Conservation (phyloP, 1,139 yeast genomes). For the Kazachstania sp. region DNA sequence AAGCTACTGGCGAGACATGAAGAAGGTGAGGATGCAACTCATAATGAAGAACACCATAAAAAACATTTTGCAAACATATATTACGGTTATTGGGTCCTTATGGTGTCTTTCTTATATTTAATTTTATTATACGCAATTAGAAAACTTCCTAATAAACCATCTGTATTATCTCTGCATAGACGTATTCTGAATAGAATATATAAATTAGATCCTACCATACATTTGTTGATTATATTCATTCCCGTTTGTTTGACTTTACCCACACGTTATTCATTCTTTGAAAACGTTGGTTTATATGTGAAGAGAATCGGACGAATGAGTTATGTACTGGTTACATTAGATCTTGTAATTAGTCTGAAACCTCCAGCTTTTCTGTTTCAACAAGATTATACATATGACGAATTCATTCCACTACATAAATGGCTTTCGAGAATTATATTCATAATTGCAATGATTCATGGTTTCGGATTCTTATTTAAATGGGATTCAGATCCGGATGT, state of each 20-base stretch:
- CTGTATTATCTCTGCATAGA: neutral
- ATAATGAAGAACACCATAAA: constrained; percentile 16
- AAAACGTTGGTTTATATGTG: constrained; percentile 19
- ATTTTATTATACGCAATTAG: constrained; percentile 12
- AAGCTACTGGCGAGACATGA: neutral
- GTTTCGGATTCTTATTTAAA: constrained; percentile 49
- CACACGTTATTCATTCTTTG: constrained; percentile 13
- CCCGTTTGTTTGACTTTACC: constrained; percentile 17
- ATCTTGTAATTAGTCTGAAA: constrained; percentile 59
- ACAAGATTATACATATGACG: constrained; percentile 44
- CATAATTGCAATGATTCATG: constrained; percentile 54
- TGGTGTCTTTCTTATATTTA: constrained; percentile 16
- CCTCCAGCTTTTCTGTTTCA: constrained; percentile 52
- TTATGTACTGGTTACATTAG: constrained; percentile 66
- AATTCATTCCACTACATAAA: constrained; percentile 72
- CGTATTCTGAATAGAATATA: constrained; percentile 8
- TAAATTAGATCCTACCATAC: constrained; percentile 14
- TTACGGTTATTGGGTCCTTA: constrained; percentile 25
- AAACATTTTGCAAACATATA: constrained; percentile 29
- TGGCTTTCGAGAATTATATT: constrained; percentile 77
- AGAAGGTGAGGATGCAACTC: neutral
- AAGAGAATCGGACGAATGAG: constrained; percentile 73
- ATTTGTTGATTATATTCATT: constrained; percentile 14
- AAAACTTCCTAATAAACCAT: constrained; percentile 1
- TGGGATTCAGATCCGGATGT: constrained; percentile 31